These are phyloP conservation scores for Halenospora varia DNA, from an alignment of 495 filamentous ascomycete species.

Conservation along the genomic window DNA sequence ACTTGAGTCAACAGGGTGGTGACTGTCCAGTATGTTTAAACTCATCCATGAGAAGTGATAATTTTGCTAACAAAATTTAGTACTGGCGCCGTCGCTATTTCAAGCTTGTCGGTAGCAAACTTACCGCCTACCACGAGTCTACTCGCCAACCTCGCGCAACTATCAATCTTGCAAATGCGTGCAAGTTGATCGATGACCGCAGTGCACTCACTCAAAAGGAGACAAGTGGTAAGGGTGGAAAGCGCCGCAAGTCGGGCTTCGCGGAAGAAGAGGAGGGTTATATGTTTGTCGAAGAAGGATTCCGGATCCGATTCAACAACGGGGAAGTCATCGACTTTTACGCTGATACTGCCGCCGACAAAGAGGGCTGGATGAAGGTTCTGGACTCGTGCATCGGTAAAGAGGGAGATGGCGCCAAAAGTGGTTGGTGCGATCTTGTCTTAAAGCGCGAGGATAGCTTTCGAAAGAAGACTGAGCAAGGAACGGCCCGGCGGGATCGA, in stretches of 20 bases:
- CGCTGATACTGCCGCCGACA: slow-evolving; percentile 78
- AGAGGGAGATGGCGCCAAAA: slow-evolving; percentile 35
- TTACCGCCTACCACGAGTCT: slow-evolving; percentile 94
- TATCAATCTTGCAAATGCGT: slow-evolving; percentile 93
- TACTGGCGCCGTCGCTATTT: slow-evolving; percentile 98
- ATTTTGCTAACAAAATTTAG: slow-evolving; percentile 42
- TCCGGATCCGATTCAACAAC: slow-evolving; percentile 96
- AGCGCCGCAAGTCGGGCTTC: slow-evolving; percentile 87
- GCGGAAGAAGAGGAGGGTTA: slow-evolving; percentile 98
- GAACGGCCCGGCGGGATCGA: slow-evolving; percentile 35
- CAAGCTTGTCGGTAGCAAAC: slow-evolving; percentile 82
- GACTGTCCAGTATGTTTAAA: slow-evolving; percentile 84
- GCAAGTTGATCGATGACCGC: slow-evolving; percentile 89
- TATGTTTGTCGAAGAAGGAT: slow-evolving; percentile 99
- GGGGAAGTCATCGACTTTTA: slow-evolving; percentile 99
- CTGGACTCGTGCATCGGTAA: slow-evolving; percentile 47
- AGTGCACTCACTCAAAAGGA: slow-evolving; percentile 77
- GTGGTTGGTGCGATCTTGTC: slow-evolving; percentile 82
- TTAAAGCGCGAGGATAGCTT: slow-evolving; percentile 52
- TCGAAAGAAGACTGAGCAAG: slow-evolving; percentile 9
- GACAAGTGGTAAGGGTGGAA: slow-evolving; percentile 66
- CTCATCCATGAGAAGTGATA: slow-evolving; percentile 3
- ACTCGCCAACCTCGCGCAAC: slow-evolving; percentile 93
- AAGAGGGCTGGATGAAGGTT: slow-evolving; percentile 92
- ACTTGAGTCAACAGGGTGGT: slow-evolving; percentile 91